Evolutionary conservation across 2,329 filamentous ascomycete species (phyloP).

Genomic region (Aspergillus sp.): DNA sequence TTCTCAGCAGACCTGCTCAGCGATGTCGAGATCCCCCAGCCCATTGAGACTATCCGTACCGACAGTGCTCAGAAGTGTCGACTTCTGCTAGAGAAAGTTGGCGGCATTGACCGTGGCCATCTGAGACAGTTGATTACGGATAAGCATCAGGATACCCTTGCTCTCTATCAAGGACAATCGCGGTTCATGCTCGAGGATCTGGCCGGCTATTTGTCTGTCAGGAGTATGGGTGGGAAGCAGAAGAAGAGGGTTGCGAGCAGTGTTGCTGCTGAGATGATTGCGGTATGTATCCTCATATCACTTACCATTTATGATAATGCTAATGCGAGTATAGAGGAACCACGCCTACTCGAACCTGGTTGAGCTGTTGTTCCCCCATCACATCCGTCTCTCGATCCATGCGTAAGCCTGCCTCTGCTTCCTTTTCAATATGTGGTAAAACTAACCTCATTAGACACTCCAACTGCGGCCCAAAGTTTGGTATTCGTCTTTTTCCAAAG

Average conservation of each 20-base stretch:
- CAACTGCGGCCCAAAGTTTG: neutral
- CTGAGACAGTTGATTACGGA: slow-evolving; percentile 26
- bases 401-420: slow-evolving; percentile 32
- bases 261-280: slow-evolving; percentile 39
- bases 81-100: neutral
- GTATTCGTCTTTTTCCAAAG: neutral
- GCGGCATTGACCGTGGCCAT: neutral
- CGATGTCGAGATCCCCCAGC: neutral
- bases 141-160: slow-evolving; percentile 28
- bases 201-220: slow-evolving; percentile 11
- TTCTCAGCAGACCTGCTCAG: neutral
- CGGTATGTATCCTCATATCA: neutral
- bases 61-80: neutral
- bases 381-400: slow-evolving; percentile 51
- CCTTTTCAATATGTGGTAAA: fast-evolving
- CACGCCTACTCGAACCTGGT: slow-evolving; percentile 51
- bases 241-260: slow-evolving; percentile 35
- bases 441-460: neutral
- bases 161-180: slow-evolving; percentile 37
- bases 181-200: slow-evolving; percentile 41
- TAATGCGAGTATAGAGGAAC: slow-evolving; percentile 32
- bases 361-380: slow-evolving; percentile 47
- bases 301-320: too few species aligned
- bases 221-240: slow-evolving; percentile 29
- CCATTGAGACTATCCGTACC: neutral